A percentile compares a stretch with the other conserved stretches of the same genome.
phyloP scores from a whole-genome alignment of 108 stramenopile species.

The Fistulifera pelliculosa region DNA sequence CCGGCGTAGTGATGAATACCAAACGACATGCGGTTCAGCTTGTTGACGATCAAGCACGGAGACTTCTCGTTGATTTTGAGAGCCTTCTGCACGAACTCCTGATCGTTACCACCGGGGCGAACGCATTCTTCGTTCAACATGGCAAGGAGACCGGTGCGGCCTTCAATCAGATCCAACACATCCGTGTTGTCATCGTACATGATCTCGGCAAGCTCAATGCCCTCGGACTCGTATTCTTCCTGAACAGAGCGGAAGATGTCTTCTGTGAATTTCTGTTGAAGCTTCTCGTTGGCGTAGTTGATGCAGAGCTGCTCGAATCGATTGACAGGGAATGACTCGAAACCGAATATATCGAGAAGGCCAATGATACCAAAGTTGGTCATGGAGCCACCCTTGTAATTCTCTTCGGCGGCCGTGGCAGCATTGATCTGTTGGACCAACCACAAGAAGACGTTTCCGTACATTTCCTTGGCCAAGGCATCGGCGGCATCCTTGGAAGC shows the following conservation, averaged over 20 bases:
- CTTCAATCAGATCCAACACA: constrained; percentile 89
- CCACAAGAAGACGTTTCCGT: constrained; percentile 69
- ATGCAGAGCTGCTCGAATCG: constrained; percentile 89
- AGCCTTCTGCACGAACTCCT: constrained; percentile 65
- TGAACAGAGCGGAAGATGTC: constrained; percentile 86
- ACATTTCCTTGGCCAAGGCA: constrained; percentile 91
- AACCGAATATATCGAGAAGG: constrained; percentile 97
- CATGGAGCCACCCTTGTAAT: constrained; percentile 33
- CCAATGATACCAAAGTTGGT: constrained; percentile 75
- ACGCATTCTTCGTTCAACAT: constrained; percentile 97
- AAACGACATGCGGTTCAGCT: constrained; percentile 53
- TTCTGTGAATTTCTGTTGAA: constrained; percentile 88
- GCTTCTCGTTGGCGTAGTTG: constrained; percentile 91
- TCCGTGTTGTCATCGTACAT: constrained; percentile 90
- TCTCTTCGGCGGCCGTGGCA: constrained; percentile 47
- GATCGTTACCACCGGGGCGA: constrained; percentile 80
- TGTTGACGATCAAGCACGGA: constrained; percentile 46
- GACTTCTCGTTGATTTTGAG: constrained; percentile 44
- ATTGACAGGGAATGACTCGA: constrained; percentile 88
- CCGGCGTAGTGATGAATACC: constrained; percentile 95
- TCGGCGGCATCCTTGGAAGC: constrained; percentile 76
- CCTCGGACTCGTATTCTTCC: constrained; percentile 87
- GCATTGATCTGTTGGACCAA: constrained; percentile 77
- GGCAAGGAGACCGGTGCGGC: constrained; percentile 83
- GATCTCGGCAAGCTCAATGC: constrained; percentile 84